Evolutionary conservation across 1,139 yeast genomes (phyloP).

Genomic region (Eremothecium coryli): DNA sequence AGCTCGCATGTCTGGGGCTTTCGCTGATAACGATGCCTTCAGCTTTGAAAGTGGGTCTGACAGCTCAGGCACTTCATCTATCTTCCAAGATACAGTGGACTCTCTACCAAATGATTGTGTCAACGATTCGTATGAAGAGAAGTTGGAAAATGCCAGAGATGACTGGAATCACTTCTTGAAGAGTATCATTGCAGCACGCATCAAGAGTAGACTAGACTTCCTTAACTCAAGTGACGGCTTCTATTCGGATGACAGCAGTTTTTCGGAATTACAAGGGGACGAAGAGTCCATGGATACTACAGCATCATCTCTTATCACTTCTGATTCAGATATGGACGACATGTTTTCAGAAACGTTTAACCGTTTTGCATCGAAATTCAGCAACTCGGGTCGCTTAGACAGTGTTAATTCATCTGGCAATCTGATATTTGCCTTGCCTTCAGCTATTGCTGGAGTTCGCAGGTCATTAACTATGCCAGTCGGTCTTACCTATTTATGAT

Average conservation of each 20-base stretch:
- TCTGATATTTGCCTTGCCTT: conserved; percentile 4
- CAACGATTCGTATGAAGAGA: conserved; percentile 1
- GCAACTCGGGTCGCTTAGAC: background rate
- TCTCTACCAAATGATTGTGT: background rate
- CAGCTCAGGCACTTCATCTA: background rate
- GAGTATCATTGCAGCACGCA: conserved; percentile 22
- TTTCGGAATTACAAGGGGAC: conserved; percentile 17
- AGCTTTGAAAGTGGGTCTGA: background rate
- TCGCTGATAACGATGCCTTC: background rate
- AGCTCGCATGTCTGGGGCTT: background rate
- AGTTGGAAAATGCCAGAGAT: conserved; percentile 8
- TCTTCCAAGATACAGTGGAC: background rate
- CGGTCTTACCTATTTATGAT: conserved; percentile 16
- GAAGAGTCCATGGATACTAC: too few species aligned
- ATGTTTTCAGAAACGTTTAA: background rate
- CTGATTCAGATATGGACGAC: background rate
- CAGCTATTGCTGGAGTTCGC: conserved; percentile 12
- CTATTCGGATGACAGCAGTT: conserved; percentile 5
- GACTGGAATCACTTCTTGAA: conserved; percentile 21
- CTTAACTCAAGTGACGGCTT: conserved; percentile 15
- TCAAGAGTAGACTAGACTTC: conserved; percentile 22
- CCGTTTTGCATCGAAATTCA: background rate
- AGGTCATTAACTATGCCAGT: conserved; percentile 28
- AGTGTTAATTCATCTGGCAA: background rate
- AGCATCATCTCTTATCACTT: conserved; percentile 15